Percentiles rank a stretch among this genome's conserved stretches.
phyloP scores from a whole-genome alignment of 306 rosid species.

The Inga oerstediana region DNA sequence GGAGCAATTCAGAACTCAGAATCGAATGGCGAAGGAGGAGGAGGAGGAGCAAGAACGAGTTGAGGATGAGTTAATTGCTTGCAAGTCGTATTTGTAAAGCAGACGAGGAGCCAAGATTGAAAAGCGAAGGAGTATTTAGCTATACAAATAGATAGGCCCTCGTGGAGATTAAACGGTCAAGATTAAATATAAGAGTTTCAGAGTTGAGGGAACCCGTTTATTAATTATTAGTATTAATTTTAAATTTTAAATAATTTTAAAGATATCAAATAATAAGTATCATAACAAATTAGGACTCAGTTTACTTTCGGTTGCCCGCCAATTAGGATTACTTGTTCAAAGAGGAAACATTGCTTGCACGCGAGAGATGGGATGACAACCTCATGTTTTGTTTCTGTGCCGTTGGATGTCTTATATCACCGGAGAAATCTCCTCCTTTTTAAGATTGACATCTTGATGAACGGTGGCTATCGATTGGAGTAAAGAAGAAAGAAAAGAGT shows the following conservation, averaged over 20 bases:
- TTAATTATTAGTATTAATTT: neutral
- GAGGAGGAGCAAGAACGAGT: neutral
- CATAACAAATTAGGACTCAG: neutral
- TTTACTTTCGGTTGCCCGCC: neutral
- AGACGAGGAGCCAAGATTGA: neutral
- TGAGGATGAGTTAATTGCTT: neutral
- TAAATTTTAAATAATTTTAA: neutral
- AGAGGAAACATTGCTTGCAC: neutral
- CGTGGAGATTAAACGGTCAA: neutral
- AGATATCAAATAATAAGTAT: neutral
- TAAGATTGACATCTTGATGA: neutral
- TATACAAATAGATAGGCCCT: neutral
- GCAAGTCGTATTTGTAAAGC: neutral
- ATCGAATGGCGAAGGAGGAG: neutral
- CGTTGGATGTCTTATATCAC: neutral
- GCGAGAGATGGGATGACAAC: neutral
- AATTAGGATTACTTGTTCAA: neutral
- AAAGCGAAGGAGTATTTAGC: neutral
- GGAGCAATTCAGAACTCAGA: neutral
- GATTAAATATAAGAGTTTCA: neutral
- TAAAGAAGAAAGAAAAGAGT: neutral
- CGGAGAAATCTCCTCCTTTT: neutral
- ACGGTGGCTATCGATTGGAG: slow-evolving; percentile 7
- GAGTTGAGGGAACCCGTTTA: neutral
- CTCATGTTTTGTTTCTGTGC: neutral